Conservation (phyloP, 495 filamentous ascomycete genomes). For the Xeromyces bisporus region DNA sequence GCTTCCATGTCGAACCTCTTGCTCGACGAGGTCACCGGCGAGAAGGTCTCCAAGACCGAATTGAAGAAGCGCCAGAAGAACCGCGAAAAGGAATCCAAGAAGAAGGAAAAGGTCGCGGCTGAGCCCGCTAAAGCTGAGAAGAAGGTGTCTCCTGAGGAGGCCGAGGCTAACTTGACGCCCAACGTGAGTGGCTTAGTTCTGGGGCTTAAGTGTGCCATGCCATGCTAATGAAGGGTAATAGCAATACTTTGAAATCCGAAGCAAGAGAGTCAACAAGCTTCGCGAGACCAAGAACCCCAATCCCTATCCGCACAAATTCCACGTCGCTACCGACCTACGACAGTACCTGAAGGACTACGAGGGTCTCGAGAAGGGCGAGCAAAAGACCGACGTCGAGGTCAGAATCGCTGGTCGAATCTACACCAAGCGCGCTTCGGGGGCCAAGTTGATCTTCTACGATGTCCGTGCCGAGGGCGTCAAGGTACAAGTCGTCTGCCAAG, state of each 20-base stretch:
- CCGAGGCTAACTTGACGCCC: slow-evolving; percentile 70
- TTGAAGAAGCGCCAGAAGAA: slow-evolving; percentile 93
- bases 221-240: slow-evolving; percentile 14
- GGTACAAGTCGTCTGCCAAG: slow-evolving; percentile 84
- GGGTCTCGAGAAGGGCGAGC: slow-evolving; percentile 71
- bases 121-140: slow-evolving; percentile 51
- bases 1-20: slow-evolving; percentile 55
- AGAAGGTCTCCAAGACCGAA: slow-evolving; percentile 73
- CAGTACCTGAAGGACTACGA: slow-evolving; percentile 61
- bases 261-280: slow-evolving; percentile 68
- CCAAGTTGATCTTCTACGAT: slow-evolving; percentile 89
- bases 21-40: slow-evolving; percentile 71
- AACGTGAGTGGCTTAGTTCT: slow-evolving; percentile 40
- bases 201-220: no score
- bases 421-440: slow-evolving; percentile 65
- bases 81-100: slow-evolving; percentile 68
- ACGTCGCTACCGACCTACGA: slow-evolving; percentile 59
- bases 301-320: slow-evolving; percentile 96
- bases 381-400: slow-evolving; percentile 51
- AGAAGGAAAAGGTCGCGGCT: slow-evolving; percentile 68
- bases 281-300: slow-evolving; percentile 64
- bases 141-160: slow-evolving; percentile 49
- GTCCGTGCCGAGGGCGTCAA: slow-evolving; percentile 67
- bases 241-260: slow-evolving; percentile 98
- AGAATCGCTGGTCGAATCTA: slow-evolving; percentile 73